Evolutionary conservation across 2,329 filamentous ascomycete genomes (phyloP).

Genomic region (Claviceps sp.): DNA sequence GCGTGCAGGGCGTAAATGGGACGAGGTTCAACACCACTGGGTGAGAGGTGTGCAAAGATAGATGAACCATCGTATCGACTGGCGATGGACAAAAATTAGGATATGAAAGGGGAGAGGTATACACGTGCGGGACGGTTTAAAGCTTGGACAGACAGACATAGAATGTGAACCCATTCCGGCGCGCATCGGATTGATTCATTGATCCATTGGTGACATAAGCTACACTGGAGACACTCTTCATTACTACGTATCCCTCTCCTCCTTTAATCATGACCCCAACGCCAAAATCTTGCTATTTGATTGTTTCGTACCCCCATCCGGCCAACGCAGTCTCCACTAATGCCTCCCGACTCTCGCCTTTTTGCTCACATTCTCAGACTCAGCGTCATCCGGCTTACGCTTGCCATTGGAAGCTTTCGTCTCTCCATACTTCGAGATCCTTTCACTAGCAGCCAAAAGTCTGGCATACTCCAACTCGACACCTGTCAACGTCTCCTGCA

Average conservation of each 20-base stretch:
- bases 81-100: neutral
- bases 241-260: neutral
- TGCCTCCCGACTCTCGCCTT: conserved; percentile 28
- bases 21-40: conserved; percentile 12
- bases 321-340: conserved; percentile 4
- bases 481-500: conserved; percentile 53
- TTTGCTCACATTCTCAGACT: conserved; percentile 24
- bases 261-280: neutral
- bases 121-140: no score
- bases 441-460: conserved; percentile 38
- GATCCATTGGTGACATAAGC: neutral
- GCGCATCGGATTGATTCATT: neutral
- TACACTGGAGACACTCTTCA: neutral
- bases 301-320: neutral
- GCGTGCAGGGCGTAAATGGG: conserved; percentile 24
- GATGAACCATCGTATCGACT: neutral
- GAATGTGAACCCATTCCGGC: neutral
- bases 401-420: conserved; percentile 24
- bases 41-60: neutral
- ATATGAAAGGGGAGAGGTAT: no score
- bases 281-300: neutral
- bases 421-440: conserved; percentile 17
- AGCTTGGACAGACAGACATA: neutral
- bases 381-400: conserved; percentile 28
- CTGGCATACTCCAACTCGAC: conserved; percentile 64